Conservation (phyloP, 163 green algal genomes). For the Coccomyxa subellipsoidea region DNA sequence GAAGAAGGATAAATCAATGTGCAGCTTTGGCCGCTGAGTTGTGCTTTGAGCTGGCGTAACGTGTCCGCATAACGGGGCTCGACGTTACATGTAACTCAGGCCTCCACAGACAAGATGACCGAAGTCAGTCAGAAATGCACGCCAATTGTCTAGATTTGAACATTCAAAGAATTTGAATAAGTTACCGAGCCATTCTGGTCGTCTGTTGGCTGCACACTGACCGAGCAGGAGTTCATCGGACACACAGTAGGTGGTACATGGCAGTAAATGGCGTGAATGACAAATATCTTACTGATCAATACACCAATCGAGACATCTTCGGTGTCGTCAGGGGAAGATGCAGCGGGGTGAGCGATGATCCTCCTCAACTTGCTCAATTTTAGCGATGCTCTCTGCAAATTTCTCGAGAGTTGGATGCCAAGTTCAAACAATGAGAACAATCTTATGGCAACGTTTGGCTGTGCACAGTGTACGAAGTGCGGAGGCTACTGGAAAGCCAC, state of each 20-base stretch:
- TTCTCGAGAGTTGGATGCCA: background rate
- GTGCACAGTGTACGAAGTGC: background rate
- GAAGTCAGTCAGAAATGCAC: no score
- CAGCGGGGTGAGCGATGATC: background rate
- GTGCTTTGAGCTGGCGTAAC: background rate
- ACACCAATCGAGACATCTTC: background rate
- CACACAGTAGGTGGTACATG: background rate
- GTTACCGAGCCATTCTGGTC: no score
- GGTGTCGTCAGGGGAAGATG: background rate
- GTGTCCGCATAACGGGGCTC: background rate
- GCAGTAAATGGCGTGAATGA: background rate
- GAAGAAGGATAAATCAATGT: no score
- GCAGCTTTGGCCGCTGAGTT: no score
- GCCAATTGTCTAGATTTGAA: no score
- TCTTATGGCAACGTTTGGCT: no score
- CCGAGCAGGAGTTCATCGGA: background rate
- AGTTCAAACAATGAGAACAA: no score
- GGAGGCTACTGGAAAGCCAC: conserved; percentile 12
- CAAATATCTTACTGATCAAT: background rate
- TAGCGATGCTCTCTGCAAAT: background rate
- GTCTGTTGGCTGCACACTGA: no score
- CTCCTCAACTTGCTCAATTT: background rate
- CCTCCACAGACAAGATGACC: no score
- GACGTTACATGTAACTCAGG: background rate
- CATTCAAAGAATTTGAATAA: no score